These are phyloP conservation scores for Theobroma cacao DNA, from an alignment of 345 rosid species.

Conservation along the genomic window DNA sequence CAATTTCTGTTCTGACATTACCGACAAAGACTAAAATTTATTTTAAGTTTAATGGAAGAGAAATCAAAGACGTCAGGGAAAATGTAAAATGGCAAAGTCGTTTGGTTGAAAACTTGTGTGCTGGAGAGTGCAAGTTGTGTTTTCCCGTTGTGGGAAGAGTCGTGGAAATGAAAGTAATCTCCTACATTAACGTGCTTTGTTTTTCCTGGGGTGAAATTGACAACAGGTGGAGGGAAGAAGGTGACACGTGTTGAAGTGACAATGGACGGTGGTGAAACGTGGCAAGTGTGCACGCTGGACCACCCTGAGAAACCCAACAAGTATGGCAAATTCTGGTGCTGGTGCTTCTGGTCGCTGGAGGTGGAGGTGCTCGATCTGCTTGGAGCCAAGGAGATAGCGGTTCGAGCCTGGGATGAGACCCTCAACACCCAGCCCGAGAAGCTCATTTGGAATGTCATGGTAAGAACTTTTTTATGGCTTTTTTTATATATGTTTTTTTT, in stretches of 20 bases:
- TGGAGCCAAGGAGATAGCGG: slow-evolving; percentile 79
- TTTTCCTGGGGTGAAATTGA: not conserved
- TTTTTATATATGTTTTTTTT: too few species aligned
- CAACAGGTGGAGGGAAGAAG: slow-evolving; percentile 85
- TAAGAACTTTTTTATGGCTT: slow-evolving; percentile 11
- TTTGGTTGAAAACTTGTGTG: not conserved
- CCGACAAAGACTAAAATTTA: not conserved
- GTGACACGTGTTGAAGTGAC: slow-evolving; percentile 95
- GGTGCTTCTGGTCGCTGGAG: slow-evolving; percentile 96
- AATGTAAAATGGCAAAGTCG: not conserved
- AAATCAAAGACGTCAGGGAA: not conserved
- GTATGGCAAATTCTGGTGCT: slow-evolving; percentile 83
- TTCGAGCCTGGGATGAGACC: slow-evolving; percentile 95
- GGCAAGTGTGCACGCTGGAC: slow-evolving; percentile 79
- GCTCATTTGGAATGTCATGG: slow-evolving; percentile 97
- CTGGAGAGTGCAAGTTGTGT: not conserved
- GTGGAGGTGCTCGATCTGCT: slow-evolving; percentile 80
- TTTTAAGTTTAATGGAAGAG: not conserved
- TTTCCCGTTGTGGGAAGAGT: not conserved
- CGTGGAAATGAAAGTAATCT: slow-evolving; percentile 8
- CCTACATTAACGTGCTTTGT: not conserved
- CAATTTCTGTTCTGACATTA: not conserved
- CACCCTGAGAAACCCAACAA: slow-evolving; percentile 70
- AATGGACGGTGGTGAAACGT: slow-evolving; percentile 87
- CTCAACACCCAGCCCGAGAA: slow-evolving; percentile 91